Conservation (phyloP, 805 yeast species). For the Metschnikowia aberdeeniae region DNA sequence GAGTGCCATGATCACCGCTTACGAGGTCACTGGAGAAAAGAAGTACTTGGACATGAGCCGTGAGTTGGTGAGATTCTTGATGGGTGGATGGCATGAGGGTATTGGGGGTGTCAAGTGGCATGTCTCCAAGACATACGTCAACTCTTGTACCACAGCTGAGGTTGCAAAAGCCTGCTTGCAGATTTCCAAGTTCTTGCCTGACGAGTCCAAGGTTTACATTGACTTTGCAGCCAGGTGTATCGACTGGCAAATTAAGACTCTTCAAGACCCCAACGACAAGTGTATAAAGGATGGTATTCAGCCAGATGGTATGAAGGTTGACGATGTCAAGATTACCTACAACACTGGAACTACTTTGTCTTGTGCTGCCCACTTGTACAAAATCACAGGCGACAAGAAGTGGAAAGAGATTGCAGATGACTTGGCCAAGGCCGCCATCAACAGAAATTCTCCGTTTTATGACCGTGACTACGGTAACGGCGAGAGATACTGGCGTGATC, state of each 20-base stretch:
- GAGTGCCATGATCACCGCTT: slow-evolving; percentile 58
- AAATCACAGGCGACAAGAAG: slow-evolving; percentile 79
- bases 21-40: slow-evolving; percentile 59
- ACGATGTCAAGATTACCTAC: slow-evolving; percentile 59
- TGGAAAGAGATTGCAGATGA: slow-evolving; percentile 65
- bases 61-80: slow-evolving; percentile 55
- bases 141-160: slow-evolving; percentile 66
- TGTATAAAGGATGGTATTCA: slow-evolving; percentile 61
- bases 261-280: slow-evolving; percentile 52
- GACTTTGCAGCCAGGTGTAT: slow-evolving; percentile 58
- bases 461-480: slow-evolving; percentile 58
- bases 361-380: slow-evolving; percentile 78
- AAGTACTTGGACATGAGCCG: slow-evolving; percentile 51
- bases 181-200: slow-evolving; percentile 49
- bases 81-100: slow-evolving; percentile 58
- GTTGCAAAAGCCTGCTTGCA: slow-evolving; percentile 59
- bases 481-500: slow-evolving; percentile 61
- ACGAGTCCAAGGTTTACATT: slow-evolving; percentile 44
- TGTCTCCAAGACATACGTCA: slow-evolving; percentile 51
- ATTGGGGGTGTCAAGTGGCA: slow-evolving; percentile 72
- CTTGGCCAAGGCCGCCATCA: slow-evolving; percentile 57
- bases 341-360: slow-evolving; percentile 65
- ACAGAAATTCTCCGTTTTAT: slow-evolving; percentile 52
- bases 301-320: slow-evolving; percentile 38
- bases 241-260: slow-evolving; percentile 50